These are phyloP conservation scores for Mycena olivaceomarginata DNA, from an alignment of 768 basidiomycete species.

Conservation along the genomic window DNA sequence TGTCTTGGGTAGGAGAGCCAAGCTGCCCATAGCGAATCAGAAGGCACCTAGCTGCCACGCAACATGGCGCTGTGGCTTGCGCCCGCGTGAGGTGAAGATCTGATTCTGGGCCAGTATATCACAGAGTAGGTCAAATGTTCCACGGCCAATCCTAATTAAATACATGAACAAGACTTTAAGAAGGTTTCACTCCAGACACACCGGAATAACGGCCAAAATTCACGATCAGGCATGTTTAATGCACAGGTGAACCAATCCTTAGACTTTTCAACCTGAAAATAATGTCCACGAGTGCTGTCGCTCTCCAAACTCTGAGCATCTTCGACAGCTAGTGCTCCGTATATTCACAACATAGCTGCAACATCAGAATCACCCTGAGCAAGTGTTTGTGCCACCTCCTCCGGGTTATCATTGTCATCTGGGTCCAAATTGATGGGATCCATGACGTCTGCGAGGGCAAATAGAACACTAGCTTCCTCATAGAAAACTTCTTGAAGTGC, in stretches of 20 bases:
- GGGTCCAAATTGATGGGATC: conserved; percentile 23
- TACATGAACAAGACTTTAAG: neutral
- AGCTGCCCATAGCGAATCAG: conserved; percentile 46
- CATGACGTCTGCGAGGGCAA: no score
- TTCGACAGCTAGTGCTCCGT: neutral
- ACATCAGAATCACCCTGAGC: conserved; percentile 1
- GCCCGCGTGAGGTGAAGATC: conserved; percentile 42
- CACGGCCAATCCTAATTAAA: conserved; percentile 19
- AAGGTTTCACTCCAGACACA: conserved; percentile 2
- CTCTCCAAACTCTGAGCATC: conserved; percentile 18
- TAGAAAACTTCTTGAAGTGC: no score
- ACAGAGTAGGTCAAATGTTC: conserved; percentile 37
- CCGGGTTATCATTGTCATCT: conserved; percentile 17
- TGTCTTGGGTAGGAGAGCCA: conserved; percentile 33
- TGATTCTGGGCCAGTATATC: conserved; percentile 36
- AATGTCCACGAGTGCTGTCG: conserved; percentile 34
- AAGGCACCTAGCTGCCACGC: conserved; percentile 47
- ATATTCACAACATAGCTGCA: conserved; percentile 15
- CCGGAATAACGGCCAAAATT: conserved; percentile 35
- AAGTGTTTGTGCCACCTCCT: neutral
- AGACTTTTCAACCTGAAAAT: conserved; percentile 16
- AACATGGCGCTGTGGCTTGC: conserved; percentile 48
- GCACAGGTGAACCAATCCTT: conserved; percentile 27
- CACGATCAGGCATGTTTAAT: conserved; percentile 21
- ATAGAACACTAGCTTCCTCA: no score